Conservation (phyloP, 176 grass and related monocot genomes). For the Lolium rigidum region DNA sequence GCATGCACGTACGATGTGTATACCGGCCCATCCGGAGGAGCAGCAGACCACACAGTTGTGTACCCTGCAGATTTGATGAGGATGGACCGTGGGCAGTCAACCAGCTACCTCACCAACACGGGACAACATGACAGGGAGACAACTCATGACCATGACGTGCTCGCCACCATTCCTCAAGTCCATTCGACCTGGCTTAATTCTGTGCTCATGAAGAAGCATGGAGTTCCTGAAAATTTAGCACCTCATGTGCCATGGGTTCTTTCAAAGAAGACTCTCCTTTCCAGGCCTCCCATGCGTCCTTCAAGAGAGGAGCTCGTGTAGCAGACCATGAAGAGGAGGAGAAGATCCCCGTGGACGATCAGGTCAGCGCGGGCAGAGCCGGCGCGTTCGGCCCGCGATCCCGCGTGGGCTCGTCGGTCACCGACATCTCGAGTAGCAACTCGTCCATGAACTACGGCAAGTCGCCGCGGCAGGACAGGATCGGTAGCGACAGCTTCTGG, state of each 20-base stretch:
- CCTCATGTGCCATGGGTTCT: constrained; percentile 44
- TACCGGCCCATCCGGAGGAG: background rate
- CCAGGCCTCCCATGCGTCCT: constrained; percentile 16
- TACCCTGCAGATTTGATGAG: background rate
- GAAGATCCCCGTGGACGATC: background rate
- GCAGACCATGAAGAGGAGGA: constrained; percentile 20
- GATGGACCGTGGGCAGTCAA: constrained; percentile 7
- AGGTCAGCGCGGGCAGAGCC: background rate
- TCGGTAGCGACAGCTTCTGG: constrained; percentile 59
- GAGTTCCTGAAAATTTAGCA: constrained; percentile 16
- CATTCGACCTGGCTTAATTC: constrained; percentile 11
- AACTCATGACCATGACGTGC: constrained; percentile 20
- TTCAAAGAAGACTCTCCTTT: constrained; percentile 1
- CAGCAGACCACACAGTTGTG: constrained; percentile 31
- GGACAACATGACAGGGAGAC: background rate
- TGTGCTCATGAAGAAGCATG: constrained; percentile 15
- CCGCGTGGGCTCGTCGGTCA: constrained; percentile 39
- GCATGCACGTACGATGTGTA: constrained; percentile 34
- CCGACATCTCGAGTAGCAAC: constrained; percentile 37
- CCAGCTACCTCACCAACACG: background rate
- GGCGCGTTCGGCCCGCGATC: constrained; percentile 5
- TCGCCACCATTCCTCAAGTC: constrained; percentile 30
- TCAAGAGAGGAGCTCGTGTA: constrained; percentile 37
- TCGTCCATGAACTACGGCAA: constrained; percentile 48
- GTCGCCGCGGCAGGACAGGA: constrained; percentile 37